Evolutionary conservation across 139 green algal genomes (phyloP), one percentile per base, ranked within the genome.

Genomic region (Picochlorum sp.): DNA sequence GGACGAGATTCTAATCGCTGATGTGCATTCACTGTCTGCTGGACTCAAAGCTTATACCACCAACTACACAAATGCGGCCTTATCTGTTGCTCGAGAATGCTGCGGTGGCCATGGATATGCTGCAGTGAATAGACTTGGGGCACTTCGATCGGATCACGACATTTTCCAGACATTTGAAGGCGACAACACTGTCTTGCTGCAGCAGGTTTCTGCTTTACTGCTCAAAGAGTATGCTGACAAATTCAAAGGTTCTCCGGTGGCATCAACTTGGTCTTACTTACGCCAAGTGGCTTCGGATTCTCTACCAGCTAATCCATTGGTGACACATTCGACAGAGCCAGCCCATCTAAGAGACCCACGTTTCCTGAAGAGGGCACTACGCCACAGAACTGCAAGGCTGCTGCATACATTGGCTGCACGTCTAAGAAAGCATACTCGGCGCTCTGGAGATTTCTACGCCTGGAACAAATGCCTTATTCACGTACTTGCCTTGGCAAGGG

Each of bases 161-260:
- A 91, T 89, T 69, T 88, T 88, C 69, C 78, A 85, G 63, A 89
- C 81, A 10, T 84, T 84, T 67, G 78, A 85, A 64, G 79, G 85
- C 4, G 85, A 93, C 72, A 93, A 93, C 77, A 90, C 83, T 10
- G 85, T 93, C 63, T 72, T 93, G 63, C 74, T 88, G 74, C 82
- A 90, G 80, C 79, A 91, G 79, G 84, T 90, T 33, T 67, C 80
- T 0, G 84, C 55, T 26, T 69, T 84, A 64, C 74, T 91, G 68
- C 74, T 93, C 35, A 93, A 93, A 70, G 73, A 78, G 63, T 91
- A 93, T 73, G 59, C 68, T 43, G 61, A 81, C 28, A 56, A 69
- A 39, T 93, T 93, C 63, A 55, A 56, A 29, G 83, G 78, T 30
- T 74, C 76, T 3, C 81, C 83, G 16, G 24, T 93, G 1, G 61